Base-by-base conservation (phyloP, 345 rosid genomes). In the Firmiana major region DNA sequence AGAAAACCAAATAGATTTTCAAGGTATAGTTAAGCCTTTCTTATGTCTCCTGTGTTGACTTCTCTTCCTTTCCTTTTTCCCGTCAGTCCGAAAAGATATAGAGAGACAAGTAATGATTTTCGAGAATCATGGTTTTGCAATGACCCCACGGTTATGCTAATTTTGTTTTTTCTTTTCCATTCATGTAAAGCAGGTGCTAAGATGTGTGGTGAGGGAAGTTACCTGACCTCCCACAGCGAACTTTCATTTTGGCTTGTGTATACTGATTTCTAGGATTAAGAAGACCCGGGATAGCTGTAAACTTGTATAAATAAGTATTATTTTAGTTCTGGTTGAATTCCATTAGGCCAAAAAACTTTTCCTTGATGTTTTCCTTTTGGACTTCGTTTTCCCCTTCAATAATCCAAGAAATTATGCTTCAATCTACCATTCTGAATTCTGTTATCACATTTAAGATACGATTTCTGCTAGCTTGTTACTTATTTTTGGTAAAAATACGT, bases 111-210 rank as follows among this genome's bases (percentile, higher is more conserved):
- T 51, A 66, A 66, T 66, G 53, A n/a, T 42, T 66, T 49, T 66
- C 19, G 11, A 43, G 8, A 7, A 43, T 53, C 34, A 17, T 58
- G 58, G 31, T 48, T 70, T 49, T 48, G 58, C 74, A 7, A 24
- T 28, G 38, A 48, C 53, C 60, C 36, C 34, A 22, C n/a, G 9
- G 34, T 68, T 68, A 24, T 68, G 45, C 43, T 51, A 31, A 16
- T 28, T 71, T 28, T 49, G 60, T 9, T 51, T 51, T 51, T 40
- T 51, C 60, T 43, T 71, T 48, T 49, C 59, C 26, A 26, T 51
- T 68, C n/a, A 69, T 69, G 38, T 24, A 13, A 68, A 71, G 31
- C 26, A 71, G 60, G 26, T 71, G 62, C 62, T n/a, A n/a, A n/a
- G n/a, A n/a, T 71, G 31, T 71, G 60, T 71, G 45, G 43, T 71